Conservation (phyloP, 2,329 filamentous ascomycete species). For the Amphichorda felina region DNA sequence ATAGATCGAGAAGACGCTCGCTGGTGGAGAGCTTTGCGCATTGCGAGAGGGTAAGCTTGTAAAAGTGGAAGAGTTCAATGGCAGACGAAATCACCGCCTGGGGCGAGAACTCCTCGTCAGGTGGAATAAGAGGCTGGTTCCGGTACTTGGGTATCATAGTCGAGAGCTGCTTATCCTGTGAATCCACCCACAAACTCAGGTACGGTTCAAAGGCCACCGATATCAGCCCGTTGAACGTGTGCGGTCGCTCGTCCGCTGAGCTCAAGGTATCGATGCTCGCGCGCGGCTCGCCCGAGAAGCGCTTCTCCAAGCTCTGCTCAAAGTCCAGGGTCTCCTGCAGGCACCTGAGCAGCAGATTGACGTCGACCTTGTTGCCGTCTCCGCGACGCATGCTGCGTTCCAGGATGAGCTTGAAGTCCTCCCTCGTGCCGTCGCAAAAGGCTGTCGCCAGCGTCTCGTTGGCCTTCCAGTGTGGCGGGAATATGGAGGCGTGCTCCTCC, state of each 20-base stretch:
- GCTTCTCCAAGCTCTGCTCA: conserved; percentile 78
- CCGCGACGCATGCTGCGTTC: conserved; percentile 73
- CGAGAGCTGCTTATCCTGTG: conserved; percentile 81
- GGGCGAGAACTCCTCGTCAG: conserved; percentile 84
- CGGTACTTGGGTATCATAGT: conserved; percentile 80
- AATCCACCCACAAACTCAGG: conserved; percentile 92
- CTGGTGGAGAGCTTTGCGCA: conserved; percentile 93
- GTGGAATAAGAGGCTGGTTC: conserved; percentile 63
- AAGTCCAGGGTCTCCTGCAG: conserved; percentile 95
- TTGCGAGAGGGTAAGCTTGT: conserved; percentile 83
- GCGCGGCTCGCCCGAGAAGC: conserved; percentile 62
- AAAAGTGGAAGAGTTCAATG: conserved; percentile 95
- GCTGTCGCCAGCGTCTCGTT: conserved; percentile 81
- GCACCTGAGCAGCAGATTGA: conserved; percentile 78
- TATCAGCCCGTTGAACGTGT: conserved; percentile 79
- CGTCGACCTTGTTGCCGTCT: conserved; percentile 73
- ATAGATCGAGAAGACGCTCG: conserved; percentile 73
- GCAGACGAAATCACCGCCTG: conserved; percentile 87
- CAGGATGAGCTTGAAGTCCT: conserved; percentile 89
- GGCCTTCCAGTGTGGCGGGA: conserved; percentile 79
- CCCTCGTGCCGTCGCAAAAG: conserved; percentile 89
- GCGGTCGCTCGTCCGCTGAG: conserved; percentile 62
- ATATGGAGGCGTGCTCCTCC: conserved; percentile 79
- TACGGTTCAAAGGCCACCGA: conserved; percentile 97
- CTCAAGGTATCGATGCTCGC: conserved; percentile 84